Percentiles rank a stretch among this genome's conserved stretches.
phyloP scores from a whole-genome alignment of 176 grass and related monocot genomes.

The Hordeum marinum region DNA sequence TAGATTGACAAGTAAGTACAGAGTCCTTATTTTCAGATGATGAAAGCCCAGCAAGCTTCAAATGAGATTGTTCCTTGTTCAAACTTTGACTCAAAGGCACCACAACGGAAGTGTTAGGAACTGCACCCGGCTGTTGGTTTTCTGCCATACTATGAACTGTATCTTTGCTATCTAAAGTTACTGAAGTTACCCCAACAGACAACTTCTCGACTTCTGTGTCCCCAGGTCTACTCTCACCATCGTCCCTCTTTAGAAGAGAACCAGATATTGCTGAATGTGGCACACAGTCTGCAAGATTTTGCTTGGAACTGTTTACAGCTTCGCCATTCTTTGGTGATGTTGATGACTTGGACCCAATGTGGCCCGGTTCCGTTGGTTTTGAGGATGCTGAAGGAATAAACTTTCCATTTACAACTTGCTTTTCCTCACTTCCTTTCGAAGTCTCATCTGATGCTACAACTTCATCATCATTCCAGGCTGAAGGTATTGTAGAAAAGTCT shows the following conservation, averaged over 20 bases:
- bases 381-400: slow-evolving; percentile 9
- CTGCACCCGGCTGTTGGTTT: slow-evolving; percentile 23
- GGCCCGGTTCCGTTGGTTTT: slow-evolving; percentile 10
- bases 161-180: slow-evolving; percentile 45
- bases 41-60: slow-evolving; percentile 18
- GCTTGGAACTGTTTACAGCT: slow-evolving; percentile 22
- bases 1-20: slow-evolving; percentile 20
- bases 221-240: slow-evolving; percentile 21
- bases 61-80: slow-evolving; percentile 12
- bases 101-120: neutral
- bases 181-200: slow-evolving; percentile 42
- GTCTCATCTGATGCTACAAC: slow-evolving; percentile 35
- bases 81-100: slow-evolving; percentile 5
- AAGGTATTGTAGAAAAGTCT: slow-evolving; percentile 64
- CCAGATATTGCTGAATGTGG: slow-evolving; percentile 6
- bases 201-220: slow-evolving; percentile 31
- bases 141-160: slow-evolving; percentile 13
- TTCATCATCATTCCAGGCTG: slow-evolving; percentile 83
- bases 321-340: slow-evolving; percentile 23
- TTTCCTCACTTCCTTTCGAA: slow-evolving; percentile 44
- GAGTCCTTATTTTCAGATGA: slow-evolving; percentile 26
- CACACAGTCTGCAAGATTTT: slow-evolving; percentile 28
- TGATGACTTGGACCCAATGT: slow-evolving; percentile 1
- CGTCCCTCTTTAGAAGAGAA: slow-evolving; percentile 42
- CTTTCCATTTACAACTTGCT: slow-evolving; percentile 22